phyloP scores from a whole-genome alignment of 106 monocot genomes.

The Hemerocallis citrina region DNA sequence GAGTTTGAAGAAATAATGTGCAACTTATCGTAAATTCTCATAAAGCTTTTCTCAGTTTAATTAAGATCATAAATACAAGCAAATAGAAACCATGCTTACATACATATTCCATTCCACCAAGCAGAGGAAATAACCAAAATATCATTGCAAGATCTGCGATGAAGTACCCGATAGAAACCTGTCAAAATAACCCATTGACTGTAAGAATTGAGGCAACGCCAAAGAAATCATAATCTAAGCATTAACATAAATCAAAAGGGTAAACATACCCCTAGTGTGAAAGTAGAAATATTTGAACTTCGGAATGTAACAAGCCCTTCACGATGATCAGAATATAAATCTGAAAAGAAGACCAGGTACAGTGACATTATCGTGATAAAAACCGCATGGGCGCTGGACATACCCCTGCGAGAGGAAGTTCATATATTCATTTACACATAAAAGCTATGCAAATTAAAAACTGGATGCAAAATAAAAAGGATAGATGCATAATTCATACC shows the following conservation, averaged over 20 bases:
- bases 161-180: slow-evolving; percentile 95
- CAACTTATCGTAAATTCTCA: background rate
- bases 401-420: slow-evolving; percentile 55
- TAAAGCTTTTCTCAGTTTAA: background rate
- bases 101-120: slow-evolving; percentile 94
- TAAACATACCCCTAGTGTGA: slow-evolving; percentile 55
- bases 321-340: slow-evolving; percentile 55
- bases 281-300: slow-evolving; percentile 61
- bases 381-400: slow-evolving; percentile 86
- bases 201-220: background rate
- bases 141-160: slow-evolving; percentile 75
- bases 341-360: slow-evolving; percentile 74
- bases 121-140: slow-evolving; percentile 85
- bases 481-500: slow-evolving; percentile 21
- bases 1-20: too few species aligned
- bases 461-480: background rate
- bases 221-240: background rate
- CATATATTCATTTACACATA: background rate
- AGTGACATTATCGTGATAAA: slow-evolving; percentile 78
- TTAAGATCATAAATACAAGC: background rate
- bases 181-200: slow-evolving; percentile 1
- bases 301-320: slow-evolving; percentile 48
- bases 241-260: background rate
- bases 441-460: background rate
- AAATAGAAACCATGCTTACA: slow-evolving; percentile 9